These are phyloP conservation scores for Vicia sativa DNA, from an alignment of 306 rosid genomes.

Conservation along the genomic window DNA sequence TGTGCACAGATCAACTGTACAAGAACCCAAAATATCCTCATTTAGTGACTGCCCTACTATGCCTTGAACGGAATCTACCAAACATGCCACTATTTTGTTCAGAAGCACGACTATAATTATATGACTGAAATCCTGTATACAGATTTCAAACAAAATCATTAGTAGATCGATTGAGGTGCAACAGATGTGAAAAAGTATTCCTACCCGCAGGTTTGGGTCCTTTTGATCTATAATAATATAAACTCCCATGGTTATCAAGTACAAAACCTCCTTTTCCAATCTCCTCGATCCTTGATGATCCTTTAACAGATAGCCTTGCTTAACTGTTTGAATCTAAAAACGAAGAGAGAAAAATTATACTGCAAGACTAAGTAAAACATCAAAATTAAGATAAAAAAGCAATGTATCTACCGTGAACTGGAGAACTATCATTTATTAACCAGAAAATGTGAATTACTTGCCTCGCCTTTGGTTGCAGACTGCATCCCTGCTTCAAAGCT, in stretches of 20 bases:
- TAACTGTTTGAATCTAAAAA: slow-evolving; percentile 69
- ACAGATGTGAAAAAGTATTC: slow-evolving; percentile 42
- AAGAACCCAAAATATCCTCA: slow-evolving; percentile 76
- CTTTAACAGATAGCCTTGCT: slow-evolving; percentile 91
- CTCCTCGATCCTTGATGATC: slow-evolving; percentile 84
- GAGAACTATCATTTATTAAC: slow-evolving; percentile 20
- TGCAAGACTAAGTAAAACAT: slow-evolving; percentile 1
- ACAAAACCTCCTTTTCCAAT: slow-evolving; percentile 95
- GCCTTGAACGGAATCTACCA: slow-evolving; percentile 86
- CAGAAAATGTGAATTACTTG: slow-evolving; percentile 44
- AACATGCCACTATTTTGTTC: slow-evolving; percentile 85
- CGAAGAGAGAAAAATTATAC: slow-evolving; percentile 19
- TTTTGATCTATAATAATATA: slow-evolving; percentile 74
- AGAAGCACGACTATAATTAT: slow-evolving; percentile 58
- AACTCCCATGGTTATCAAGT: slow-evolving; percentile 76
- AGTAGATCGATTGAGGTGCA: slow-evolving; percentile 25
- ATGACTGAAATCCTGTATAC: slow-evolving; percentile 65
- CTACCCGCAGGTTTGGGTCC: slow-evolving; percentile 81
- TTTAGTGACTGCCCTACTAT: slow-evolving; percentile 62
- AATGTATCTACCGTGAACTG: slow-evolving; percentile 21
- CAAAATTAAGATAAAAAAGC: slow-evolving; percentile 14
- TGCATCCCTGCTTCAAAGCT: slow-evolving; percentile 57
- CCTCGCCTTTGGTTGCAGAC: slow-evolving; percentile 72
- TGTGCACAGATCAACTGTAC: slow-evolving; percentile 73
- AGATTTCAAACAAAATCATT: slow-evolving; percentile 38